Evolutionary conservation across 257 asterid species (phyloP), one percentile per base, ranked within the genome.

Genomic region (Solanum arcanum): DNA sequence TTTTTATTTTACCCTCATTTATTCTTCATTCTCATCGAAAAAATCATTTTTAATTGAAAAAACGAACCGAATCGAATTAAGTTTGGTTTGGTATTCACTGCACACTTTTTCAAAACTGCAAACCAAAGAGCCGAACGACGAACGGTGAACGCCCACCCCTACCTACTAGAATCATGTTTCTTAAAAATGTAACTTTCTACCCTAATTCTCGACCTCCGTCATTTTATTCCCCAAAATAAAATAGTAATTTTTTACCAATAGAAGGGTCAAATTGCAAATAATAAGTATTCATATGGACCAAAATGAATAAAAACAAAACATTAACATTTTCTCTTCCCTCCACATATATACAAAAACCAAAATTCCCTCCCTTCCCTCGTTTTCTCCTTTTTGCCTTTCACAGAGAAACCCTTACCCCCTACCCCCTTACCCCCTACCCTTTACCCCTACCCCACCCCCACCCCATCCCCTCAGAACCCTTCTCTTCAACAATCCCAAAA

Each of bases 301-400:
- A 7, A 90, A 3, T 87, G 94, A 85, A 92, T 9, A n/a, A 9
- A 2, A 14, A 35, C 16, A 80, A 25, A 86, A 39, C 1, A 47
- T 29, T 29, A 27, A 13, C 23, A 29, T 74, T 86, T 56, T 39
- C 66, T 62, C 92, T 94, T 96, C 98, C 99, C 99, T 94, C 98
- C 99, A 94, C 95, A 93, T 89, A 94, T 86, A 90, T 94, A 96
- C 94, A 80, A 94, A 68, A 95, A 94, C 97, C 91, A 96, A 95
- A 95, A 91, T 94, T 95, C 95, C 98, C 98, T 94, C 98, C 95
- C 94, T 95, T 94, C 95, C 96, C 94, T 92, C 95, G 89, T 93
- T 93, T 90, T 90, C 92, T 89, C 86, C 90, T 92, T 69, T 47
- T 69, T 47, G 73, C 23, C 76, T 60, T 52, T 27, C 82, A 73